phyloP scores from a whole-genome alignment of 2,329 filamentous ascomycete species.

The Bertia moriformis region DNA sequence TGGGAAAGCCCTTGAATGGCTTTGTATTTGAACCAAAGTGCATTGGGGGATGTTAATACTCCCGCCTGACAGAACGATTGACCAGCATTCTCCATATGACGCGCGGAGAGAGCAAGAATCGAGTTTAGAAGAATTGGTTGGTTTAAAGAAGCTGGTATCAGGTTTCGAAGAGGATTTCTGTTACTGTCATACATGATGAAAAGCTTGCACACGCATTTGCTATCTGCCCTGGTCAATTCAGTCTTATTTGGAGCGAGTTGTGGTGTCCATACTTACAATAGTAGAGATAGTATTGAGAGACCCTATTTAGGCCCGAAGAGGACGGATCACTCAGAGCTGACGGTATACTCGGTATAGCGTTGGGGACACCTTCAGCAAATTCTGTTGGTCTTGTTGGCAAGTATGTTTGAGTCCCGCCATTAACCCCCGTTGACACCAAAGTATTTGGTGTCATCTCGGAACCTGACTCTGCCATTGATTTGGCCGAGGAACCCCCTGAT shows the following conservation, averaged over 20 bases:
- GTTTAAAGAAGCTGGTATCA: constrained; percentile 13
- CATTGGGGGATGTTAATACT: constrained; percentile 11
- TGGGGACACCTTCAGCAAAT: no score
- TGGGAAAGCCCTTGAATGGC: constrained; percentile 14
- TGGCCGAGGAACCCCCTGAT: neutral
- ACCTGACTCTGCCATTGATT: no score
- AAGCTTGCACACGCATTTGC: constrained; percentile 16
- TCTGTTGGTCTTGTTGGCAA: no score
- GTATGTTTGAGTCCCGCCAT: no score
- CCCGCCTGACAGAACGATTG: constrained; percentile 9
- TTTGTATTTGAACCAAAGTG: constrained; percentile 15
- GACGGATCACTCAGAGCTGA: neutral
- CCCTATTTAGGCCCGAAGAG: constrained; percentile 7
- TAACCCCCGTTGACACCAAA: no score
- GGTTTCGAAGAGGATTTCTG: constrained; percentile 14
- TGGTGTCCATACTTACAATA: constrained; percentile 11
- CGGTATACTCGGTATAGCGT: no score
- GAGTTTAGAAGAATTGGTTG: constrained; percentile 13
- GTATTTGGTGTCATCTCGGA: no score
- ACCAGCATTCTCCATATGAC: constrained; percentile 14
- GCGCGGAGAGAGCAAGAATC: constrained; percentile 15
- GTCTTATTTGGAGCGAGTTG: neutral
- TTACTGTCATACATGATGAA: constrained; percentile 18
- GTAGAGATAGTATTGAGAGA: constrained; percentile 14
- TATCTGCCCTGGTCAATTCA: constrained; percentile 9